These are phyloP conservation scores for Umbelopsis sp. DNA, from an alignment of 371 early-diverging fungal species.

Conservation along the genomic window DNA sequence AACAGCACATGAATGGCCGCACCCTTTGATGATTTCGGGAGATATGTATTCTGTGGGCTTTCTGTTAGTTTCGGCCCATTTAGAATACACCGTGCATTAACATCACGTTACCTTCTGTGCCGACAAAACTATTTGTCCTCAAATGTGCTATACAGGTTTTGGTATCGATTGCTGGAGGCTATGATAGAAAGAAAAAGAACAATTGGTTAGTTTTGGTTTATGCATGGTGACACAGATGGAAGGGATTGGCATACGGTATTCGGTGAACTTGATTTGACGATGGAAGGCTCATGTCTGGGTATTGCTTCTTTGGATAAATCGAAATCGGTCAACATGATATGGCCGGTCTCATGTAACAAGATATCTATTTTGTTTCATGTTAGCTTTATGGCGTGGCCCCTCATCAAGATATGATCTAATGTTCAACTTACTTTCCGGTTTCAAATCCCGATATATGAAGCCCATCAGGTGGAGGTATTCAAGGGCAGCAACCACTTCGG, in stretches of 20 bases:
- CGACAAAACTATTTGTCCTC: conserved; percentile 96
- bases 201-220: background rate
- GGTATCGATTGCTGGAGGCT: conserved; percentile 80
- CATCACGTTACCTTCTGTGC: conserved; percentile 78
- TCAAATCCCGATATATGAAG: conserved; percentile 98
- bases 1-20: conserved; percentile 92
- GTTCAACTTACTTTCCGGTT: conserved; percentile 91
- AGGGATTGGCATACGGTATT: conserved; percentile 38
- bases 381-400: background rate
- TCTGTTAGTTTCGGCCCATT: background rate
- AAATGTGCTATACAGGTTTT: conserved; percentile 83
- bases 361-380: conserved; percentile 65
- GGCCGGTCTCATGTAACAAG: conserved; percentile 90
- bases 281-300: conserved; percentile 74
- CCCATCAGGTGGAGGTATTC: conserved; percentile 97
- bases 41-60: conserved; percentile 85
- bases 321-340: conserved; percentile 97
- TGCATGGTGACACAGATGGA: background rate
- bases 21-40: conserved; percentile 92
- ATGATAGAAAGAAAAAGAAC: conserved; percentile 1
- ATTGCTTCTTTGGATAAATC: conserved; percentile 91
- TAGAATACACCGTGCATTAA: background rate
- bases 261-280: conserved; percentile 69
- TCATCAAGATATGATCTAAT: background rate
- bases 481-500: conserved; percentile 92